These are phyloP conservation scores for Phaffia australis DNA, from an alignment of 768 basidiomycete species.

Conservation along the genomic window DNA sequence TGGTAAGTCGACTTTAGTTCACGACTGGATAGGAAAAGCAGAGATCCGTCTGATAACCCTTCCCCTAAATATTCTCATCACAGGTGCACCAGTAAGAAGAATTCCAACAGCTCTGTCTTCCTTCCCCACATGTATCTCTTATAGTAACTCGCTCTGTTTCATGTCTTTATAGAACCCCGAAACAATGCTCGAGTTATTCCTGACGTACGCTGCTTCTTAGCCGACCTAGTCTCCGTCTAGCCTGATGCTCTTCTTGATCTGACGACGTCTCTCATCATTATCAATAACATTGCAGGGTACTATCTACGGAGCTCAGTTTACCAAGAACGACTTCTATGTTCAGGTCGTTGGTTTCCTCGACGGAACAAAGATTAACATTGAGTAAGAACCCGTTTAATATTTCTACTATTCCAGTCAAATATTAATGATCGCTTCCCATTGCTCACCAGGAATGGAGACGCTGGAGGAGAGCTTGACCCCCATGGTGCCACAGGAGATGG, in stretches of 20 bases:
- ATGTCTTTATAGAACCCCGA: constrained; percentile 36
- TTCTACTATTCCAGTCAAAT: neutral
- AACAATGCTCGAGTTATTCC: constrained; percentile 43
- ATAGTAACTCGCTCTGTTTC: neutral
- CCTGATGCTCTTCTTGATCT: too few species aligned
- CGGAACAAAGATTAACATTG: constrained; percentile 40
- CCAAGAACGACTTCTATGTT: constrained; percentile 40
- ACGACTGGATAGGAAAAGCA: neutral
- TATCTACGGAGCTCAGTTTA: constrained; percentile 34
- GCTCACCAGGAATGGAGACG: constrained; percentile 32
- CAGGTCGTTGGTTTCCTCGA: constrained; percentile 45
- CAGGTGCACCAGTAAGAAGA: too few species aligned
- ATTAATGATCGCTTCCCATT: neutral
- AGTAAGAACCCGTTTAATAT: neutral
- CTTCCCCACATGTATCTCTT: too few species aligned
- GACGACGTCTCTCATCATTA: neutral
- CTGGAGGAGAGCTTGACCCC: constrained; percentile 42
- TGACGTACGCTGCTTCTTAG: constrained; percentile 29
- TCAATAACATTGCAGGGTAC: neutral
- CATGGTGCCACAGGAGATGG: constrained; percentile 37
- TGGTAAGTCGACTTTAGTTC: constrained; percentile 16
- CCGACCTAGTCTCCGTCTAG: too few species aligned
- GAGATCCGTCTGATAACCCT: too few species aligned
- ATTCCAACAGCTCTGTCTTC: too few species aligned
- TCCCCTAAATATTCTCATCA: too few species aligned